phyloP scores from a whole-genome alignment of 148 eudicot genomes.

The Vaccinium darrowii region DNA sequence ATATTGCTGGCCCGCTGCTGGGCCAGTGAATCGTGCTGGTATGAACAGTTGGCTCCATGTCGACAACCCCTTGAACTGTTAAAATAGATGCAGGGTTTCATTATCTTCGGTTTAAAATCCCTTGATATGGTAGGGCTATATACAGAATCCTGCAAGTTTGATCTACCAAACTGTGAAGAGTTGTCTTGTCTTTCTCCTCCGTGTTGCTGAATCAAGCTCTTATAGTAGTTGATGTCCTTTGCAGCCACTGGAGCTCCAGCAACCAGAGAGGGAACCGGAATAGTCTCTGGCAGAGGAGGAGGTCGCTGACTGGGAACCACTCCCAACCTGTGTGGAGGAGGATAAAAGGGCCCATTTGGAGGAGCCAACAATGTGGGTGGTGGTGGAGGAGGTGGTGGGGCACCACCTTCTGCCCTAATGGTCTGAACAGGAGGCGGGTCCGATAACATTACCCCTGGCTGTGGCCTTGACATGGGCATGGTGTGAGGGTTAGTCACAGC shows the following conservation, averaged over 20 bases:
- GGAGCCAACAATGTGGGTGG: constrained; percentile 25
- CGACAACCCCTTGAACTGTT: constrained; percentile 70
- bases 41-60: constrained; percentile 64
- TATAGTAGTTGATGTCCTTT: constrained; percentile 59
- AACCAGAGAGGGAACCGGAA: constrained; percentile 20
- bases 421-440: constrained; percentile 29
- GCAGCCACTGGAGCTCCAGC: constrained; percentile 19
- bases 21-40: constrained; percentile 47
- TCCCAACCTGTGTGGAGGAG: constrained; percentile 31
- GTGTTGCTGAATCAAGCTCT: constrained; percentile 75
- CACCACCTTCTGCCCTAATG: constrained; percentile 25
- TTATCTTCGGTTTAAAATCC: constrained; percentile 47
- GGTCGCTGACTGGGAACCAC: constrained; percentile 27
- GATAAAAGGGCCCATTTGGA: constrained; percentile 36
- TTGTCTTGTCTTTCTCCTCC: constrained; percentile 58
- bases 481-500: constrained; percentile 24
- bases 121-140: constrained; percentile 36
- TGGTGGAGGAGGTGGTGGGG: constrained; percentile 13
- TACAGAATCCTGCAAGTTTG: constrained; percentile 23
- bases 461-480: constrained; percentile 22
- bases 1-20: constrained; percentile 42
- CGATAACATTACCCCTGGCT: constrained; percentile 18
- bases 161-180: constrained; percentile 26
- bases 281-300: constrained; percentile 13
- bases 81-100: constrained; percentile 68